Evolutionary conservation across 139 green algal species (phyloP).

Genomic region (Pseudopediastrum boryanum): DNA sequence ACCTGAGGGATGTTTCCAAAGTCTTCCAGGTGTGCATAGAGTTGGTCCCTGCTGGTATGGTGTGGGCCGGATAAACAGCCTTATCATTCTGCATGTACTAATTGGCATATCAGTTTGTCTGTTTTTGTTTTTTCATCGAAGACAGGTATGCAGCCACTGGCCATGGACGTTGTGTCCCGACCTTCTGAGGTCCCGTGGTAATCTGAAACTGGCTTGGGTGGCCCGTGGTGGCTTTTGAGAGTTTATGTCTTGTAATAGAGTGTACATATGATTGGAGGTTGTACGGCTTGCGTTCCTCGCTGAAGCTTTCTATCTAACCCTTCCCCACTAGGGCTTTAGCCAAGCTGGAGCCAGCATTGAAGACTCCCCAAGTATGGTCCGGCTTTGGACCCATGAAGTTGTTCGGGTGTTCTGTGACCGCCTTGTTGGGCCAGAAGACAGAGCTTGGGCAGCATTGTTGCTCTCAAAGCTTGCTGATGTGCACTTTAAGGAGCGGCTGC

Average conservation of each 20-base stretch:
- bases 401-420: slow-evolving; percentile 81
- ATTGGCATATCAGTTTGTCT: no score
- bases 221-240: no score
- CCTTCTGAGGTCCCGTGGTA: no score
- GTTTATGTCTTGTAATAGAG: no score
- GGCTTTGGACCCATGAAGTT: slow-evolving; percentile 79
- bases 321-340: slow-evolving; percentile 74
- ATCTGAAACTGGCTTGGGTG: no score
- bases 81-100: no score
- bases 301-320: no score
- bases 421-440: slow-evolving; percentile 66
- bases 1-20: slow-evolving; percentile 78
- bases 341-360: slow-evolving; percentile 53
- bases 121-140: no score
- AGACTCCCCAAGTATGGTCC: slow-evolving; percentile 47
- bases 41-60: slow-evolving; percentile 3
- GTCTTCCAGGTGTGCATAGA: slow-evolving; percentile 72
- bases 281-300: no score
- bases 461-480: slow-evolving; percentile 57
- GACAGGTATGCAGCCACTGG: no score
- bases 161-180: no score
- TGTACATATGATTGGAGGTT: no score
- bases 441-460: slow-evolving; percentile 56
- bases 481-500: slow-evolving; percentile 79
- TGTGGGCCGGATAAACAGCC: slow-evolving; percentile 35